phyloP scores from a whole-genome alignment of 2,329 filamentous ascomycete genomes.

The Trichoderma harzianum region DNA sequence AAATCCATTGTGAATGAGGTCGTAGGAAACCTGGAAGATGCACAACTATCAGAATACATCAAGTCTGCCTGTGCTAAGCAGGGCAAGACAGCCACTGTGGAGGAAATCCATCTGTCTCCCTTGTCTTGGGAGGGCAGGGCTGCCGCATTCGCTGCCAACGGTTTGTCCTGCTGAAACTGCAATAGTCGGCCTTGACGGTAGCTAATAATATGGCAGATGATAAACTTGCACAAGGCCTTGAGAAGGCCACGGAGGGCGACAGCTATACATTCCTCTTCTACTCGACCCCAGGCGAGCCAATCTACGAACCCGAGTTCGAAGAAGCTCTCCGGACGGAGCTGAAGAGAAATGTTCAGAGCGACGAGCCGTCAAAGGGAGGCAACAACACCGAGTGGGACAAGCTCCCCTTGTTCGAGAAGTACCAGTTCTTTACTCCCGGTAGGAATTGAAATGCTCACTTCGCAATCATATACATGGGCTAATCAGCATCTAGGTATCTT shows the following conservation, averaged over 20 bases:
- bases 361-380: conserved; percentile 32
- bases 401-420: conserved; percentile 76
- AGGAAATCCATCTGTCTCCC: conserved; percentile 40
- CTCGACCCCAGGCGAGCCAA: conserved; percentile 55
- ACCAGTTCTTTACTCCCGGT: conserved; percentile 92
- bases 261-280: conserved; percentile 75
- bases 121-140: conserved; percentile 42
- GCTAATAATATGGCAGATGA: conserved; percentile 36
- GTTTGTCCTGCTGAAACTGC: conserved; percentile 23
- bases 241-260: conserved; percentile 35
- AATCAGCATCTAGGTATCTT: conserved; percentile 66
- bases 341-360: conserved; percentile 54
- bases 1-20: conserved; percentile 55
- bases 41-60: conserved; percentile 44
- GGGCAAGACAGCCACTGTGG: conserved; percentile 37
- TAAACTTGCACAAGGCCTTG: conserved; percentile 49
- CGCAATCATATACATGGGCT: background rate
- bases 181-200: background rate
- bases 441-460: conserved; percentile 19
- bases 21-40: conserved; percentile 45
- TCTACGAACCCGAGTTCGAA: conserved; percentile 65
- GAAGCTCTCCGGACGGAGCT: conserved; percentile 67
- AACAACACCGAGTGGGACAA: conserved; percentile 41
- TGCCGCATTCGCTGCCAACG: conserved; percentile 45
- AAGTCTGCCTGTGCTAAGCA: conserved; percentile 42